These are phyloP conservation scores for Amaranthus hypochondriacus DNA, from an alignment of 148 eudicot species.

Conservation along the genomic window DNA sequence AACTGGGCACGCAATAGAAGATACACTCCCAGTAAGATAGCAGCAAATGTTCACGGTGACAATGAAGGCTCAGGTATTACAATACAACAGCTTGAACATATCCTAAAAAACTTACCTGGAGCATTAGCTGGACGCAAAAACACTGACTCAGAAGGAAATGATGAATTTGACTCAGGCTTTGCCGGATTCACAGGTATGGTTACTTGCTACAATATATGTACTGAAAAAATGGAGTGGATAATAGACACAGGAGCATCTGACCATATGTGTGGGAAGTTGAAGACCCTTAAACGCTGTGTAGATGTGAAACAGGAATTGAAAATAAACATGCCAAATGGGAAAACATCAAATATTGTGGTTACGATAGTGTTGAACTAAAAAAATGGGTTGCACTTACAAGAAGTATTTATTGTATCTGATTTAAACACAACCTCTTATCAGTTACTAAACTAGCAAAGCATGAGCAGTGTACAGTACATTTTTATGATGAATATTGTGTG, in stretches of 20 bases:
- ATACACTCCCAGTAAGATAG: neutral
- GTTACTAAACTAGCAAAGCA: neutral
- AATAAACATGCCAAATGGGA: neutral
- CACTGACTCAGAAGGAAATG: neutral
- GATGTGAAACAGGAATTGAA: neutral
- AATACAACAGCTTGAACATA: neutral
- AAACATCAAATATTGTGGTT: neutral
- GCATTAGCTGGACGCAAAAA: no score
- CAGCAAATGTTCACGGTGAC: neutral
- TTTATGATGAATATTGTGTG: neutral
- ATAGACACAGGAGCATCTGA: neutral
- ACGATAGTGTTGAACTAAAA: neutral
- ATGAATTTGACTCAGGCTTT: neutral
- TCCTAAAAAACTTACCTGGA: neutral
- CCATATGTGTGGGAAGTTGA: neutral
- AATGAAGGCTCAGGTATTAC: neutral
- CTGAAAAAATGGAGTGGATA: neutral
- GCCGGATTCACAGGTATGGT: neutral
- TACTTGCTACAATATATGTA: neutral
- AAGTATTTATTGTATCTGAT: neutral
- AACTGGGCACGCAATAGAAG: neutral
- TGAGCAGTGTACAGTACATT: neutral
- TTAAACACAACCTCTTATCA: neutral
- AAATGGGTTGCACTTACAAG: neutral
- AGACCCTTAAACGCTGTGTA: accelerated